Evolutionary conservation across 306 rosid species (phyloP).

Genomic region (Carpinus fangiana): DNA sequence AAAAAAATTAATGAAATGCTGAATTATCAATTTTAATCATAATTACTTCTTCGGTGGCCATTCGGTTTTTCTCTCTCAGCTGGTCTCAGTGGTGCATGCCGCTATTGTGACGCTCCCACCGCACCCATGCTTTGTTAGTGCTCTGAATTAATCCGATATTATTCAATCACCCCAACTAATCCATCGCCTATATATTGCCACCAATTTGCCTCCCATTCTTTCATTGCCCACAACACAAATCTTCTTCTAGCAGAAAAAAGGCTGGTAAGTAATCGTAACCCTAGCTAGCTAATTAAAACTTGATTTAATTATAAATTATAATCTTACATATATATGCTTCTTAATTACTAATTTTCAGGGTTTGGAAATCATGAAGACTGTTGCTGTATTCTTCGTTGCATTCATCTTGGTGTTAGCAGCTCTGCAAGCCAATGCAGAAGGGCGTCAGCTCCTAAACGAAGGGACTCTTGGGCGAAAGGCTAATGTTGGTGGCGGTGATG

Average conservation of each 20-base stretch:
- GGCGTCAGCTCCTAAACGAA: neutral
- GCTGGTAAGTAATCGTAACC: neutral
- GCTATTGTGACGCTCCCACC: constrained; percentile 7
- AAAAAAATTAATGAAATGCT: too few species aligned
- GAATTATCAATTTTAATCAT: constrained; percentile 5
- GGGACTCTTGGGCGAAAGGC: neutral
- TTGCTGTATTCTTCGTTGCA: constrained; percentile 1
- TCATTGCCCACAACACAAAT: neutral
- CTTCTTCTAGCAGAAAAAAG: neutral
- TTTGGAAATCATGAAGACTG: constrained; percentile 4
- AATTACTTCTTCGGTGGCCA: constrained; percentile 6
- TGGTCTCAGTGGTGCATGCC: neutral
- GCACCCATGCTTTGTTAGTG: neutral
- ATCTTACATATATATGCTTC: too few species aligned
- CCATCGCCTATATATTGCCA: neutral
- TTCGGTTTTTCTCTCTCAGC: neutral
- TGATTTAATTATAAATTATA: too few species aligned
- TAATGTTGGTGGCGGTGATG: neutral
- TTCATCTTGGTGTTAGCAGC: constrained; percentile 6
- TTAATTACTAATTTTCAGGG: neutral
- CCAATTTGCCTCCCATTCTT: neutral
- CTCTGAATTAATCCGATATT: neutral
- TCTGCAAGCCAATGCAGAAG: constrained; percentile 3
- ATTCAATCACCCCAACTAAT: neutral
- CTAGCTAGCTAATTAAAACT: neutral